These are phyloP conservation scores for Pyricularia grisea DNA, from an alignment of 2,329 filamentous ascomycete species.

Conservation along the genomic window DNA sequence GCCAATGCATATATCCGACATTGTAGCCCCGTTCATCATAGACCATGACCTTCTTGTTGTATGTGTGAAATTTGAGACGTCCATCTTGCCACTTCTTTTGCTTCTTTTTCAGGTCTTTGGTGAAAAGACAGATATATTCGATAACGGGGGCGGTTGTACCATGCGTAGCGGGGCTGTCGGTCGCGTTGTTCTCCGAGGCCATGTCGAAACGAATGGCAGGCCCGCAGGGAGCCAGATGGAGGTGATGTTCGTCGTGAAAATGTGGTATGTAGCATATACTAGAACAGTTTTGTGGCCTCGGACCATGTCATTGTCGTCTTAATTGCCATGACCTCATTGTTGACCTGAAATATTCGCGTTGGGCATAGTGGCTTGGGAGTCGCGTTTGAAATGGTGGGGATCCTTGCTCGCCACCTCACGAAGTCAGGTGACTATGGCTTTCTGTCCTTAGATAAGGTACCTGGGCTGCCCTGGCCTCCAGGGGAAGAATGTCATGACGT, in stretches of 20 bases:
- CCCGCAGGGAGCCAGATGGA: neutral
- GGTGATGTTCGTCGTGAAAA: neutral
- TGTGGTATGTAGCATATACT: neutral
- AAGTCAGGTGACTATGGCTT: neutral
- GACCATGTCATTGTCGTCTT: neutral
- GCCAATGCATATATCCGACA: constrained; percentile 79
- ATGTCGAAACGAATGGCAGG: neutral
- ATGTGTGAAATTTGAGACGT: constrained; percentile 75
- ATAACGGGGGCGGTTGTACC: constrained; percentile 59
- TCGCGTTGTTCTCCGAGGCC: neutral
- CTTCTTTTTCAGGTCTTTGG: constrained; percentile 75
- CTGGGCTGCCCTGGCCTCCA: too few species aligned
- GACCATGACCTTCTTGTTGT: constrained; percentile 87
- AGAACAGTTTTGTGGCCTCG: neutral
- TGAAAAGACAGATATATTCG: constrained; percentile 81
- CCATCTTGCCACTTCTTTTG: constrained; percentile 94
- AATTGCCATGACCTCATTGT: neutral
- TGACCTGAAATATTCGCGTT: neutral
- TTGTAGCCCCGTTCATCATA: constrained; percentile 75
- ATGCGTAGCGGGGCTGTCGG: neutral
- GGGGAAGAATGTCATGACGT: neutral
- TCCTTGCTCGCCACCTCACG: neutral
- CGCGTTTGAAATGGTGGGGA: neutral
- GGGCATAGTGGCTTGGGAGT: neutral
- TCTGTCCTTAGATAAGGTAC: too few species aligned